phyloP scores from a whole-genome alignment of 169 alveolate genomes.

The Perkinsus olseni region DNA sequence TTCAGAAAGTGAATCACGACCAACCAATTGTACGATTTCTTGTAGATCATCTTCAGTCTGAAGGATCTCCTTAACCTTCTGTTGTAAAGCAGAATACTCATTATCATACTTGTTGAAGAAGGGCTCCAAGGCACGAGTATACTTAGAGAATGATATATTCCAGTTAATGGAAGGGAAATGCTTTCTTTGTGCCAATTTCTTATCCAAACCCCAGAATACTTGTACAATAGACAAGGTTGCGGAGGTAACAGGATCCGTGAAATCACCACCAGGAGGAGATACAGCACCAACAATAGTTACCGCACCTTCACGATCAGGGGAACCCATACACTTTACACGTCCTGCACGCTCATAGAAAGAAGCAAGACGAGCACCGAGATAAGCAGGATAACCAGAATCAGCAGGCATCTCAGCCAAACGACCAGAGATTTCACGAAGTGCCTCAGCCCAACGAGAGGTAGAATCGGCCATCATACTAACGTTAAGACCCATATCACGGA shows the following conservation, averaged over 20 bases:
- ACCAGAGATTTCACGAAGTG: slow-evolving; percentile 97
- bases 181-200: slow-evolving; percentile 96
- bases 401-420: slow-evolving; percentile 99
- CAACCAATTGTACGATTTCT: slow-evolving; percentile 96
- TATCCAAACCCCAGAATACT: slow-evolving; percentile 99
- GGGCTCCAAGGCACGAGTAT: slow-evolving; percentile 86
- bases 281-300: slow-evolving; percentile 99
- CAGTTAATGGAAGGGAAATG: slow-evolving; percentile 99
- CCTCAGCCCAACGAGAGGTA: slow-evolving; percentile 99
- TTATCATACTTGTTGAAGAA: slow-evolving; percentile 85
- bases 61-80: slow-evolving; percentile 80
- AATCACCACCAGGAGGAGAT: slow-evolving; percentile 99
- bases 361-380: slow-evolving; percentile 95
- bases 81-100: slow-evolving; percentile 79
- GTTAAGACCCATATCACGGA: slow-evolving; percentile 97
- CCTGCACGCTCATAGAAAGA: slow-evolving; percentile 96
- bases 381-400: slow-evolving; percentile 99
- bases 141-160: slow-evolving; percentile 92
- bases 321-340: slow-evolving; percentile 91
- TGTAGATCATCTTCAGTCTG: slow-evolving; percentile 89
- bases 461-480: slow-evolving; percentile 99
- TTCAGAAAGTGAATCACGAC: slow-evolving; percentile 95
- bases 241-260: slow-evolving; percentile 98
- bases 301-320: slow-evolving; percentile 96
- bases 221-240: slow-evolving; percentile 95